A percentile compares a stretch with the other conserved stretches of the same genome.
Conservation (phyloP, 192 early-diverging fungal genomes). For the Globomyces pollinis-pini region DNA sequence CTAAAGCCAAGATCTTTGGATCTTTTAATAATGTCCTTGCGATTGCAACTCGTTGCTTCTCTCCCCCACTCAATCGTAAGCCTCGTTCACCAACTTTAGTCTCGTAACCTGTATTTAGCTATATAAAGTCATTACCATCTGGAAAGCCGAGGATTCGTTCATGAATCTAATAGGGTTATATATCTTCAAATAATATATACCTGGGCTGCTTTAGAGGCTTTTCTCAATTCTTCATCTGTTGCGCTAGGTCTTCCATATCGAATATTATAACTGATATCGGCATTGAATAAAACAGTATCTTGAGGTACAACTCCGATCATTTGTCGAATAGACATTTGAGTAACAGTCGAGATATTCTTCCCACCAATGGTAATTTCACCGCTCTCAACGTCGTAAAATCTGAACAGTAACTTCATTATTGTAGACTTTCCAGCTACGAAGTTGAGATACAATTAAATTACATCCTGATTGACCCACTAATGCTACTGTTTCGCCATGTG, state of each 20-base stretch:
- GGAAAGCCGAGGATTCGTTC: slow-evolving; percentile 46
- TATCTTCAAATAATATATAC: too few relatives aligned
- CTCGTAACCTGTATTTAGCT: slow-evolving; percentile 53
- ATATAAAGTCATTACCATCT: slow-evolving; percentile 78
- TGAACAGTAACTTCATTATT: slow-evolving; percentile 52
- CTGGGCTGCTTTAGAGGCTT: slow-evolving; percentile 57
- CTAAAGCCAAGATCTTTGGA: slow-evolving; percentile 40
- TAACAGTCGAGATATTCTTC: slow-evolving; percentile 60
- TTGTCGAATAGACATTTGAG: slow-evolving; percentile 64
- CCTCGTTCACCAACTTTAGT: slow-evolving; percentile 30
- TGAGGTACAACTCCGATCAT: slow-evolving; percentile 69
- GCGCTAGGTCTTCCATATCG: slow-evolving; percentile 24
- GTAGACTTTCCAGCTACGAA: slow-evolving; percentile 70
- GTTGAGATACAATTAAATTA: too few relatives aligned
- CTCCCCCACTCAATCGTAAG: slow-evolving; percentile 52
- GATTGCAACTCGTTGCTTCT: slow-evolving; percentile 36
- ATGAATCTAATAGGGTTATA: too few relatives aligned
- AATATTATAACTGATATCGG: slow-evolving; percentile 34
- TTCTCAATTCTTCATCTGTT: slow-evolving; percentile 21
- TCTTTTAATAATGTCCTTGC: slow-evolving; percentile 62
- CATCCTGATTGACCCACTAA: slow-evolving; percentile 84
- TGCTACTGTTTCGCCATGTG: slow-evolving; percentile 74
- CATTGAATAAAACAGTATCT: slow-evolving; percentile 36
- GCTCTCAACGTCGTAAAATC: slow-evolving; percentile 31
- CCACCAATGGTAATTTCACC: slow-evolving; percentile 63